These are phyloP conservation scores for Aphanocladium album DNA, from an alignment of 2,329 filamentous ascomycete genomes.

Conservation along the genomic window DNA sequence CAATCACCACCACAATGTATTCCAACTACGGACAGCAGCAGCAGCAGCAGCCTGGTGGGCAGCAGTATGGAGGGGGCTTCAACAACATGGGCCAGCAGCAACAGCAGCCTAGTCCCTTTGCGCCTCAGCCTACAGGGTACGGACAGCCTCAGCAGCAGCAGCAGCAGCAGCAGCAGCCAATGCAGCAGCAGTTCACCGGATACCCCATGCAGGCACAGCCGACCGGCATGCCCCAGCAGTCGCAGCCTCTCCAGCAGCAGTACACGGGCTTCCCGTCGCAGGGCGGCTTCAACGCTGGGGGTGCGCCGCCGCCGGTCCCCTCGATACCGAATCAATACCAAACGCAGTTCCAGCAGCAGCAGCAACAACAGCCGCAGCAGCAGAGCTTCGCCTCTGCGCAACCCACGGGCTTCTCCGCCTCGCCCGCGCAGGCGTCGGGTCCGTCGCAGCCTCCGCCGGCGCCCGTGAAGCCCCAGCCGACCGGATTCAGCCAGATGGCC, in stretches of 20 bases:
- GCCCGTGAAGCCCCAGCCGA: conserved; percentile 60
- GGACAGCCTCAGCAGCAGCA: conserved; percentile 44
- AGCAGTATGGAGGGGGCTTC: conserved; percentile 49
- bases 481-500: conserved; percentile 62
- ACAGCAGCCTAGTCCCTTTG: conserved; percentile 50
- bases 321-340: conserved; percentile 57
- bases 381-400: conserved; percentile 38
- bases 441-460: conserved; percentile 49
- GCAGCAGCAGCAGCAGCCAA: conserved; percentile 41
- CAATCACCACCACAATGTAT: conserved; percentile 59
- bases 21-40: conserved; percentile 76
- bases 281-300: conserved; percentile 22
- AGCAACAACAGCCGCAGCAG: conserved; percentile 39
- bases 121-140: conserved; percentile 57
- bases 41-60: conserved; percentile 64
- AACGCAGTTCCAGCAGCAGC: conserved; percentile 53
- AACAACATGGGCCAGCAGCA: conserved; percentile 35
- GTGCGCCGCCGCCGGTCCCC: conserved; percentile 55
- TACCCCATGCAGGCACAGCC: conserved; percentile 46
- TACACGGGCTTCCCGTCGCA: conserved; percentile 34
- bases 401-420: conserved; percentile 40
- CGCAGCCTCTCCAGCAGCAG: conserved; percentile 39
- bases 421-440: conserved; percentile 46
- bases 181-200: conserved; percentile 58
- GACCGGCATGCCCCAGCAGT: conserved; percentile 44